These are phyloP conservation scores for Graphilbum sp. DNA, from an alignment of 2,329 filamentous ascomycete species.

Conservation along the genomic window DNA sequence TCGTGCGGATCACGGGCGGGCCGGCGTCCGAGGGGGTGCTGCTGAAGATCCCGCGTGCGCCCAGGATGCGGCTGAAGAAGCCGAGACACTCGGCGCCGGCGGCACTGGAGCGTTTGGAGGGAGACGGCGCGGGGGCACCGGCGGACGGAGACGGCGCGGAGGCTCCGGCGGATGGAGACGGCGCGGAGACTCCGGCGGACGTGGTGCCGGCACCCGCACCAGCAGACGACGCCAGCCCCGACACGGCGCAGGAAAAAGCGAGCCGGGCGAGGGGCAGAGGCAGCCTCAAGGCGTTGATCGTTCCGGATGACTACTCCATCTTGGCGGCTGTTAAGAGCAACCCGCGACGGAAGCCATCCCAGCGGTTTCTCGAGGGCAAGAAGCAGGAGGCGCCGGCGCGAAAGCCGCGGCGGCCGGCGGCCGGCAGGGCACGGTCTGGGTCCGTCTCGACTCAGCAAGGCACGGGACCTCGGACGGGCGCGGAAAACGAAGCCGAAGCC, in stretches of 20 bases:
- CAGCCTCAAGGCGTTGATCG: no score
- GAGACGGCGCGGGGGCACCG: no score
- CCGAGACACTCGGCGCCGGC: slow-evolving; percentile 8
- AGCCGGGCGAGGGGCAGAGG: no score
- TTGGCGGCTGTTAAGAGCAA: slow-evolving; percentile 32
- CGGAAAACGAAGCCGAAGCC: background rate
- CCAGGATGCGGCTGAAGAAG: background rate
- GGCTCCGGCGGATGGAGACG: no score
- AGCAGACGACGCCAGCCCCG: no score
- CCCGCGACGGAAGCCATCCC: slow-evolving; percentile 8
- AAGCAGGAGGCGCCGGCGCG: background rate
- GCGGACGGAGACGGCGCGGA: no score
- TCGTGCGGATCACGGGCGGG: slow-evolving; percentile 17
- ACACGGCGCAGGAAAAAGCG: no score
- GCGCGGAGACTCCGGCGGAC: no score
- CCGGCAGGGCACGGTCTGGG: background rate
- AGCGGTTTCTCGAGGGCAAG: slow-evolving; percentile 6
- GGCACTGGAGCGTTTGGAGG: no score
- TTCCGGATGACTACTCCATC: slow-evolving; percentile 27
- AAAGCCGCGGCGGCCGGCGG: background rate
- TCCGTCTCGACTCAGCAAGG: background rate
- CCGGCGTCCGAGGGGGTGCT: slow-evolving; percentile 4
- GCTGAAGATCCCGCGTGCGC: background rate
- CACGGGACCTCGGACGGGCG: background rate
- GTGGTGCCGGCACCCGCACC: no score